Evolutionary conservation across 1,284 basidiomycete genomes (phyloP), one percentile per base, ranked within the genome.

Genomic region (Austroboletus rostrupii): DNA sequence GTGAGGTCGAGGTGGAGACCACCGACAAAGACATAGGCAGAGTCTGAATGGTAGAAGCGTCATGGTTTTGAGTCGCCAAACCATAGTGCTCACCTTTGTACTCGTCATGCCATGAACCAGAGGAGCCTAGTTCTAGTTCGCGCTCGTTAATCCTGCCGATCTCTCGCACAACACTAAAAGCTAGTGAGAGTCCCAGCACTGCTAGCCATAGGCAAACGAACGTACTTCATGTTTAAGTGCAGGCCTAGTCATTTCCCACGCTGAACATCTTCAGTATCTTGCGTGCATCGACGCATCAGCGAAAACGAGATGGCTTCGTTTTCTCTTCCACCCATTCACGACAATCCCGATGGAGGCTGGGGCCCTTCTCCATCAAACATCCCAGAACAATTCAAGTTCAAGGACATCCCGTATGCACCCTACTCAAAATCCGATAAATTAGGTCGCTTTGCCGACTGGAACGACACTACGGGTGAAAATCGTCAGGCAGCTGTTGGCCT

Each of bases 371-470:
- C 81, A 3, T 83, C 85, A 2, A 85, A 85, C 66, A 72, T 88
- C 19, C 87, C 88, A 9, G 75, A 83, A 36, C 81, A 87, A 54
- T 90, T 89, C 76, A 87, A 88, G 69, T 91, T 91, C 76, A 87
- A 84, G 66, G 89, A 91, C 64, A 95, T 97, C 56, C 94, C 94
- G 35, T 98, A 97, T 67, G 92, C 95, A 2, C 95, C 94, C 5
- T 98, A 92, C 77, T 93, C 93, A 71, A 98, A 98, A 83, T 88
- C 91, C 49, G 96, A 99, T 79, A 98, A 97, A 72, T 85, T 99
- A 54, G 93, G 92, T 50, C 89, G 95, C 53, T 92, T 99, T 66
- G 96, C 96, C 52, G 96, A 99, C 76, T 99, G 96, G 95, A 96
- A 92, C 69, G 87, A 91, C 67, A 68, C 80, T 28, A 78, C 85